Percentiles rank a stretch among this genome's conserved stretches.
These are phyloP conservation scores for Talaromyces liani DNA, from an alignment of 495 filamentous ascomycete genomes.

Conservation along the genomic window DNA sequence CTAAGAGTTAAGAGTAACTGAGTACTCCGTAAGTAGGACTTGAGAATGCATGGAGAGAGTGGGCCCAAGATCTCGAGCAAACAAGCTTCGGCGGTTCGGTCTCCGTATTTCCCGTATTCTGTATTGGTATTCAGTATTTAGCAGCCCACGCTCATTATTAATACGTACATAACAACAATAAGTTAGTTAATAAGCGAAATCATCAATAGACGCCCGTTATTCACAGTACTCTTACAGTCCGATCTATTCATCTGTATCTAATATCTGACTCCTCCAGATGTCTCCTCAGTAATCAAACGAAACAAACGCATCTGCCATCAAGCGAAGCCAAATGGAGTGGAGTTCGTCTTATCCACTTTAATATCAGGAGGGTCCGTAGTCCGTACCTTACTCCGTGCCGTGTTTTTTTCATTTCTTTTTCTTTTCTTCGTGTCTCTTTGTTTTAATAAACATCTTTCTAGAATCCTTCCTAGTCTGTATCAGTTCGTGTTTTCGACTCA, in stretches of 20 bases:
- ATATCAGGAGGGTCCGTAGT: background rate
- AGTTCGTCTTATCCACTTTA: background rate
- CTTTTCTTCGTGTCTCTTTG: background rate
- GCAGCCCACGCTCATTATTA: background rate
- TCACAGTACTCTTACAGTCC: background rate
- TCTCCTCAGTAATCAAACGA: background rate
- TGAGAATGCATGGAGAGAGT: background rate
- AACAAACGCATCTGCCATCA: background rate
- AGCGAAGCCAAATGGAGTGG: background rate
- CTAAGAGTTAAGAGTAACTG: too few relatives aligned
- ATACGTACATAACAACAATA: background rate
- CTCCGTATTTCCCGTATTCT: background rate
- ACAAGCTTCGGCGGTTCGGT: slow-evolving; percentile 1
- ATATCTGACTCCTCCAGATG: too few relatives aligned
- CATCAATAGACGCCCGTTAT: background rate
- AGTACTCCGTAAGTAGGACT: too few relatives aligned
- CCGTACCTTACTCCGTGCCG: background rate
- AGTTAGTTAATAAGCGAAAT: background rate
- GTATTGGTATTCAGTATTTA: background rate
- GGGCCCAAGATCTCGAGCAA: background rate
- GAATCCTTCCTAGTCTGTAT: background rate
- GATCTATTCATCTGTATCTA: background rate
- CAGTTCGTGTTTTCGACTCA: background rate
- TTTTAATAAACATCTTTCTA: background rate
- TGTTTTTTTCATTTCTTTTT: background rate